Evolutionary conservation across 2,329 filamentous ascomycete species (phyloP).

Genomic region (Chrysoporthe austroafricana): DNA sequence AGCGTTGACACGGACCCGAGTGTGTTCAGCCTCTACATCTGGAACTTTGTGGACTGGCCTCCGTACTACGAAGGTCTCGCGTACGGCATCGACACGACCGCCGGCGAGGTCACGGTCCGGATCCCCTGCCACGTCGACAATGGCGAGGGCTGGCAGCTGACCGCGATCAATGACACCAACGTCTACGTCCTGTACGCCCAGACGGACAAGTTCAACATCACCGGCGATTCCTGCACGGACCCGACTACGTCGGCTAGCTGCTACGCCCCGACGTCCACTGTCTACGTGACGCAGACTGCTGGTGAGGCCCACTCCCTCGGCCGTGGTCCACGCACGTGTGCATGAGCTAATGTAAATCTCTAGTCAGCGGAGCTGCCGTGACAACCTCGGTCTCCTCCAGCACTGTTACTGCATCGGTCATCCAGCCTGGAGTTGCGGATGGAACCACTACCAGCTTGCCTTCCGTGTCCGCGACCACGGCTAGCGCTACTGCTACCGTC

Average conservation of each 20-base stretch:
- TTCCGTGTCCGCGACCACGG: slow-evolving; percentile 7
- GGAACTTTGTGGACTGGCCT: slow-evolving; percentile 26
- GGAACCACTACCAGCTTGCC: slow-evolving; percentile 13
- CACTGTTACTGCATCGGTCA: slow-evolving; percentile 14
- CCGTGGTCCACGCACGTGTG: background rate
- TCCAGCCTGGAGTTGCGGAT: slow-evolving; percentile 17
- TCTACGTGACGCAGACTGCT: slow-evolving; percentile 18
- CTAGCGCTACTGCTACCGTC: background rate
- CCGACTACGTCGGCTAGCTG: slow-evolving; percentile 9
- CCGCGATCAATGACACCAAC: slow-evolving; percentile 26
- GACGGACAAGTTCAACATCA: slow-evolving; percentile 22
- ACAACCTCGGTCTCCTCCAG: slow-evolving; percentile 4
- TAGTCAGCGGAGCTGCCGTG: background rate
- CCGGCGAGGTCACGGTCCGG: slow-evolving; percentile 1
- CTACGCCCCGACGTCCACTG: slow-evolving; percentile 17
- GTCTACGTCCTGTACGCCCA: slow-evolving; percentile 29
- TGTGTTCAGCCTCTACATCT: slow-evolving; percentile 26
- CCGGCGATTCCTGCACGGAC: slow-evolving; percentile 21
- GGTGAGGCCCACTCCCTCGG: background rate
- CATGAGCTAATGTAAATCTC: background rate
- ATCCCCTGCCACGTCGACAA: slow-evolving; percentile 22
- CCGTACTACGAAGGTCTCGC: slow-evolving; percentile 25
- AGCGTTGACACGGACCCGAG: slow-evolving; percentile 20
- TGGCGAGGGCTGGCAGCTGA: slow-evolving; percentile 23
- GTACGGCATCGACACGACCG: slow-evolving; percentile 19